A percentile compares a stretch with the other conserved stretches of the same genome.
Conservation (phyloP, 495 filamentous ascomycete genomes). For the Podospora australis region DNA sequence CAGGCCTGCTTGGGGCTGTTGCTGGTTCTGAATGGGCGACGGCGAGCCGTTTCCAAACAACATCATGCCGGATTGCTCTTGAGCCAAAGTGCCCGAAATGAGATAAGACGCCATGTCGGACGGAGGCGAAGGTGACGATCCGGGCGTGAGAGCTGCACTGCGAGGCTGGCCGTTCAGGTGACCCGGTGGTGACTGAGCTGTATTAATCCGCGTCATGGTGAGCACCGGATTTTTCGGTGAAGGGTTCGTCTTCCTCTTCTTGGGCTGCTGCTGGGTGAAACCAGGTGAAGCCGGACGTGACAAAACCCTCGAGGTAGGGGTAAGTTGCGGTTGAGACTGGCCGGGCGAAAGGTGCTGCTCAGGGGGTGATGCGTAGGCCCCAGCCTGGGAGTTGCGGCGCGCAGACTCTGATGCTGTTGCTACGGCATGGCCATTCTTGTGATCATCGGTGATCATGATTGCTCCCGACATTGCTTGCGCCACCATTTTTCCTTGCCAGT, state of each 20-base stretch:
- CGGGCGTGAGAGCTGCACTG: too few relatives aligned
- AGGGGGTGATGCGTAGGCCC: not conserved
- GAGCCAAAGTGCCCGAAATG: too few relatives aligned
- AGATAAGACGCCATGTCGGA: too few relatives aligned
- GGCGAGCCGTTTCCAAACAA: not conserved
- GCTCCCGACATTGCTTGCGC: conserved; percentile 79
- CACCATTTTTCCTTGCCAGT: conserved; percentile 63
- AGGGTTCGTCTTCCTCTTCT: conserved; percentile 69
- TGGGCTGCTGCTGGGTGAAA: conserved; percentile 27
- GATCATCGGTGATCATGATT: conserved; percentile 95
- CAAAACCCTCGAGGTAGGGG: not conserved
- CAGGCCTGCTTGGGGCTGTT: too few relatives aligned
- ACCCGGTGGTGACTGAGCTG: not conserved
- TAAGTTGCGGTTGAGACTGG: too few relatives aligned
- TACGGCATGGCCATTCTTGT: conserved; percentile 56
- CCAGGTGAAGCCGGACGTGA: conserved; percentile 7
- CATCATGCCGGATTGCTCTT: too few relatives aligned
- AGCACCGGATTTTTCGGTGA: conserved; percentile 63
- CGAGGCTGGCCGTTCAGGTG: too few relatives aligned
- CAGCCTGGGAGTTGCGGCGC: not conserved
- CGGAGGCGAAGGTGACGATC: too few relatives aligned
- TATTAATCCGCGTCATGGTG: conserved; percentile 73
- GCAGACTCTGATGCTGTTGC: not conserved
- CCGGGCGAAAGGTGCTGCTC: not conserved
- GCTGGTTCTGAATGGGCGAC: not conserved